Base-by-base conservation (phyloP, 2,329 filamentous ascomycete species). In the Pseudopyrenochaeta lycopersici region DNA sequence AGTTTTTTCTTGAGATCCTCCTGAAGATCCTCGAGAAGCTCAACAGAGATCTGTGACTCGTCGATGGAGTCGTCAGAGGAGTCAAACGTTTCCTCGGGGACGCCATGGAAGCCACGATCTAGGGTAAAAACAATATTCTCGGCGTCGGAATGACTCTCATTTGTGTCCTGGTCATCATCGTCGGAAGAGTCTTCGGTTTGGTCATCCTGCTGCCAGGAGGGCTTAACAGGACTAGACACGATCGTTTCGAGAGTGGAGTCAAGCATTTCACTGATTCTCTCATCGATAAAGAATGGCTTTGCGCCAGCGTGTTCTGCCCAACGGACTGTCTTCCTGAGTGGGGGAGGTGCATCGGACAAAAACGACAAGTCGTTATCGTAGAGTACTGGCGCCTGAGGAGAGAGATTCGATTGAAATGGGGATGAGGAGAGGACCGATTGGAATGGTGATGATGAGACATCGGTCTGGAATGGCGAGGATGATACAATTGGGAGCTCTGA, bases 231-330 rank as follows among this genome's bases (percentile, higher is more conserved):
- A 27, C 54, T 60, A 4, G 52, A 63, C 7, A 45, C 38, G 35
- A 68, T 62, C 1, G 56, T 48, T 27, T 67, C 58, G 14, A 69
- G 49, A 1, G 60, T 64, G 7, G 63, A 60, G 23, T 68, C 65
- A 12, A 63, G 57, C 63, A 68, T 66, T 23, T 68, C 62, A 52
- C 49, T 54, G 27, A 68, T 57, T 15, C 44, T 52, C n/a, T 60
- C 58, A 7, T 70, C 65, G 23, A 46, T 43, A 33, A 58, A 68
- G 35, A 63, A 68, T 7, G 54, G 30, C 38, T 62, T 68, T 7
- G 52, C 42, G 29, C 35, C 47, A 18, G 56, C 48, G 23, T 60
- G 36, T 6, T 45, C 32, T 41, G 55, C 45, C 60, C 59, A 68
- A 32, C 49, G 53, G 7, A 70, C 58, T 7, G 11, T 21, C 46